A percentile compares a stretch with the other conserved stretches of the same genome.
These are phyloP conservation scores for Ustilago loliicola DNA, from an alignment of 1,284 basidiomycete genomes.

Conservation along the genomic window DNA sequence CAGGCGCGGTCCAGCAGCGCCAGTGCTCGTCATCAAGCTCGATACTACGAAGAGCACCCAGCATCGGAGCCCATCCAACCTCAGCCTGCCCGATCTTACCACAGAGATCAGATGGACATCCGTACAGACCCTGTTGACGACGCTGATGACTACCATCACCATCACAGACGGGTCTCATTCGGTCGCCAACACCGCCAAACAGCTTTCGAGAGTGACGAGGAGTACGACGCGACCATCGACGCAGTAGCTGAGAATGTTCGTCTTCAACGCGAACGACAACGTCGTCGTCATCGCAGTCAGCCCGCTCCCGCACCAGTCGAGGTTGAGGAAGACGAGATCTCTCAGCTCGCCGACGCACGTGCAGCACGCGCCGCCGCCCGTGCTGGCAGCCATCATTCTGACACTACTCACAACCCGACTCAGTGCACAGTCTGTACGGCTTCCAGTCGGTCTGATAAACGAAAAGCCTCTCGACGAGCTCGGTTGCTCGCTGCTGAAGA, in stretches of 20 bases:
- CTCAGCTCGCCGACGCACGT: slow-evolving; percentile 40
- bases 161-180: slow-evolving; percentile 29
- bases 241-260: slow-evolving; percentile 46
- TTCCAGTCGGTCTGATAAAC: slow-evolving; percentile 15
- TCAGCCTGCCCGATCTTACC: not conserved
- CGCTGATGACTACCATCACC: slow-evolving; percentile 21
- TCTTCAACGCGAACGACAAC: slow-evolving; percentile 27
- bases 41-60: slow-evolving; percentile 29
- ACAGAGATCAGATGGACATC: slow-evolving; percentile 16
- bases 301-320: not conserved
- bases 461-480: slow-evolving; percentile 31
- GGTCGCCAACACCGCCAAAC: slow-evolving; percentile 8
- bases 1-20: slow-evolving; percentile 8
- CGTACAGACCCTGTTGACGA: slow-evolving; percentile 33
- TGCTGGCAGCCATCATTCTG: not conserved
- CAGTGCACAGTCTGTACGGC: slow-evolving; percentile 48
- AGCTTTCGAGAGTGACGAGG: slow-evolving; percentile 18
- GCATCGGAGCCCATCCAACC: slow-evolving; percentile 39
- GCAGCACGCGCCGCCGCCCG: slow-evolving; percentile 32
- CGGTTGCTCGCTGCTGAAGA: slow-evolving; percentile 30
- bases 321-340: slow-evolving; percentile 46
- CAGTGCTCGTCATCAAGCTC: slow-evolving; percentile 7
- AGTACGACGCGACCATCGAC: slow-evolving; percentile 45
- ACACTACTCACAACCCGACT: slow-evolving; percentile 26
- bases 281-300: not conserved